Percentiles rank a stretch among this genome's conserved stretches.
phyloP scores from a whole-genome alignment of 23 red algal species.

The Cyanidium caldarium region DNA sequence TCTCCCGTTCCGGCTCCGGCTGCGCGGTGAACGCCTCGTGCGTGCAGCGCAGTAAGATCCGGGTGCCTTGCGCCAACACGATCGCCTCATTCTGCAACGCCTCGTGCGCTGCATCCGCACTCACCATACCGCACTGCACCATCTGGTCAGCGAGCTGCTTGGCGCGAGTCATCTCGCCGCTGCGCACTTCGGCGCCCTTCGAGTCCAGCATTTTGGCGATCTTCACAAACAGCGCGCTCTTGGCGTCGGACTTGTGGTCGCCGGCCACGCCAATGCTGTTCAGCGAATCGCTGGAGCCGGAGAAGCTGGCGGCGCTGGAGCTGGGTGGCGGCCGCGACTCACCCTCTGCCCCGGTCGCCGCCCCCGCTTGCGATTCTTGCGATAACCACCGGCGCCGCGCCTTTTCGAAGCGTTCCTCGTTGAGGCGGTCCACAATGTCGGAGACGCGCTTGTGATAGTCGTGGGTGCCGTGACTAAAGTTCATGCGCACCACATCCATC shows the following conservation, averaged over 20 bases:
- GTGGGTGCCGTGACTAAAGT: slow-evolving; percentile 82
- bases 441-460: slow-evolving; percentile 55
- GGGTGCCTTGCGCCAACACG: neutral
- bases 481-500: slow-evolving; percentile 89
- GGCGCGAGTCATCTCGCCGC: slow-evolving; percentile 8
- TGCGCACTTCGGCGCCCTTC: slow-evolving; percentile 20
- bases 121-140: neutral
- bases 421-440: slow-evolving; percentile 16
- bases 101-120: neutral
- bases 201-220: slow-evolving; percentile 15
- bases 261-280: neutral
- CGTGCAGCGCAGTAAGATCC: neutral
- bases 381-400: neutral
- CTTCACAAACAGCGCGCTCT: slow-evolving; percentile 5
- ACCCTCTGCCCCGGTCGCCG: neutral
- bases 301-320: neutral
- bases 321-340: no score
- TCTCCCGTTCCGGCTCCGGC: slow-evolving; percentile 33
- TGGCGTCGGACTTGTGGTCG: neutral
- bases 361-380: neutral
- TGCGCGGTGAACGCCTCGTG: slow-evolving; percentile 28
- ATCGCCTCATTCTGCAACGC: neutral
- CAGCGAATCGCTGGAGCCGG: neutral
- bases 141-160: slow-evolving; percentile 2
- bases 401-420: slow-evolving; percentile 3